Evolutionary conservation across 768 basidiomycete genomes (phyloP), one percentile per base, ranked within the genome.

Genomic region (Mycena indigotica): DNA sequence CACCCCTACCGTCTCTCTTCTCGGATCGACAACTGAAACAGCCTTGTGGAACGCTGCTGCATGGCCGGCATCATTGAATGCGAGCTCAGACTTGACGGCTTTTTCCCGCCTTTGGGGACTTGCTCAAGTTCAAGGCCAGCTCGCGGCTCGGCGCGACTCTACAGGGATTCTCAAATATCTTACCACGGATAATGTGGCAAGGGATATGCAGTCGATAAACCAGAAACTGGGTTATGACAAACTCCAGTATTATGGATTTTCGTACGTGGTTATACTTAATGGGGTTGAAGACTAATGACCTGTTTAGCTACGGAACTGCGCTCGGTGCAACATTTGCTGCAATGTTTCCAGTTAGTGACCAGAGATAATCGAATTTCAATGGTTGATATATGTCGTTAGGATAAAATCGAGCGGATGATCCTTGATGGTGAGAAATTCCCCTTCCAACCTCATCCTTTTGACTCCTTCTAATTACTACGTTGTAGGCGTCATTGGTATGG

Each of bases 311-410:
- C 19, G 61, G 61, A 15, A 59, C 51, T n/a, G 13, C 60, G 4
- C 45, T 65, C 3, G 64, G 64, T 3, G 64, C 61, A 3, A 60
- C 61, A 16, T 65, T 65, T 52, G 61, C 64, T 8, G 35, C 64
- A 8, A 59, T 65, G 56, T 62, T 65, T 39, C 64, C 64, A 13
- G 60, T 61, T 12, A 39, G 39, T 48, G 2, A 3, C 10, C n/a
- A n/a, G n/a, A n/a, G n/a, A n/a, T n/a, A n/a, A n/a, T n/a, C n/a
- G n/a, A n/a, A n/a, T n/a, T n/a, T n/a, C n/a, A n/a, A n/a, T n/a
- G n/a, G n/a, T n/a, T n/a, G n/a, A n/a, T n/a, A n/a, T n/a, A n/a
- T n/a, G n/a, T n/a, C n/a, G n/a, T 5, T 19, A 64, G 63, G 57
- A 62, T 3, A 54, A 65, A 19, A 53, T 65, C 15, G 61, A 38